Evolutionary conservation across 768 basidiomycete species (phyloP), one percentile per base, ranked within the genome.

Genomic region (Phylloporus arenicola): DNA sequence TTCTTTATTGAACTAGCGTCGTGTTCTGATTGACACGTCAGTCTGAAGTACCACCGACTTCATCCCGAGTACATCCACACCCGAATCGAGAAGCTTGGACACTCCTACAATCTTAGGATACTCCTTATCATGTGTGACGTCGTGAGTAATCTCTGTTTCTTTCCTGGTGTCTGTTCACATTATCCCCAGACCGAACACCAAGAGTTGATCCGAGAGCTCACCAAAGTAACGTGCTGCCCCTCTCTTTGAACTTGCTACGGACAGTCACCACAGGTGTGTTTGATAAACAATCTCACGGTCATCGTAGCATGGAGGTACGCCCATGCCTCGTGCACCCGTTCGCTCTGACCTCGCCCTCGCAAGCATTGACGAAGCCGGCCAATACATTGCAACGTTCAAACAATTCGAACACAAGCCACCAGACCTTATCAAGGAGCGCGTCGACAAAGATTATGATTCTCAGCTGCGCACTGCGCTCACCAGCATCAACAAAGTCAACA

Each of bases 21-120:
- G 7, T 19, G 34, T 35, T 45, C 48, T 55, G 8, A 54, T 6
- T 3, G 50, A 16, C 19, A 9, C 29, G 17, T 2, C 53, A 97
- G 96, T 64, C 67, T 98, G 57, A 88, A 83, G 61, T 98, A 98
- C 58, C 94, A 98, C 61, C 87, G 94, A 45, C 79, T 99, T 13
- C 96, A 98, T 67, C 96, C 96, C 13, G 96, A 98, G 68, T 99
- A 99, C 65, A 85, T 99, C 50, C 90, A 92, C 65, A 79, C 80
- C 45, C 84, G 96, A 12, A 92, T 99, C 51, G 87, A 92, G 60
- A 86, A 83, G 57, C 81, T 99, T 17, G 88, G 86, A 4, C 78
- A 77, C 31, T 80, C 82, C 2, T 98, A 92, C 67, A 87, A 79
- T 53, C 76, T 98, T 14, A 74, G 96, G 42, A 80, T 99, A 48